Evolutionary conservation across 2,329 filamentous ascomycete species (phyloP), one percentile per base, ranked within the genome.

Genomic region (Graphium sp.): DNA sequence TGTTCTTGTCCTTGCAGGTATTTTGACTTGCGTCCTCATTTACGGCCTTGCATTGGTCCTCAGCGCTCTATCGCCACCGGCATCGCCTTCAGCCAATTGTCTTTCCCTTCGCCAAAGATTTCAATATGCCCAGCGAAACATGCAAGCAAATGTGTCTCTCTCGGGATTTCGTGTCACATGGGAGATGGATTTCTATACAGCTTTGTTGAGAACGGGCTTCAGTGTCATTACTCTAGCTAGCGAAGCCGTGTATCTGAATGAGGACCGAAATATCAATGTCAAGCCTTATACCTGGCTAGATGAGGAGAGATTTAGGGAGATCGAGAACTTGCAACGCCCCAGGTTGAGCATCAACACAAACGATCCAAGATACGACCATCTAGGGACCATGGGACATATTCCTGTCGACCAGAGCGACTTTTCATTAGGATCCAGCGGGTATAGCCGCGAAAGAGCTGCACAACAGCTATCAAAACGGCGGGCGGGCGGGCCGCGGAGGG

Each of bases 121-220:
- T 16, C 46, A 53, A 2, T 61, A 68, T 28, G 85, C 87, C 0
- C 83, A 91, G 43, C 69, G 69, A 27, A 95, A 95, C 39, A 77
- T 95, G 63, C 85, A 94, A 50, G 85, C 85, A 3, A 89, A 89
- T 34, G 71, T 87, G 4, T 84, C 89, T 9, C 62, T 94, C 14
- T 78, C 79, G 2, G 75, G 78, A 22, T 70, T 94, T 21, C 71
- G 75, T 9, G 69, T 95, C 31, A 81, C 75, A 24, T 74, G 79
- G 58, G 74, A 83, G 31, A 91, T 95, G 60, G 89, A 98, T 47
- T 94, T 95, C 45, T 98, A 95, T 47, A 92, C 84, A 0, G 80
- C 83, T 0, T 59, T 95, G 5, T 62, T 95, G 4, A 75, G 85
- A 34, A 71, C 83, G 20, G 89, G 89, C 0, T 94, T 94, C 44